A percentile compares a stretch with the other conserved stretches of the same genome.
Evolutionary conservation across 1,284 basidiomycete genomes (phyloP).

Genomic region (Naganishia cerealis): DNA sequence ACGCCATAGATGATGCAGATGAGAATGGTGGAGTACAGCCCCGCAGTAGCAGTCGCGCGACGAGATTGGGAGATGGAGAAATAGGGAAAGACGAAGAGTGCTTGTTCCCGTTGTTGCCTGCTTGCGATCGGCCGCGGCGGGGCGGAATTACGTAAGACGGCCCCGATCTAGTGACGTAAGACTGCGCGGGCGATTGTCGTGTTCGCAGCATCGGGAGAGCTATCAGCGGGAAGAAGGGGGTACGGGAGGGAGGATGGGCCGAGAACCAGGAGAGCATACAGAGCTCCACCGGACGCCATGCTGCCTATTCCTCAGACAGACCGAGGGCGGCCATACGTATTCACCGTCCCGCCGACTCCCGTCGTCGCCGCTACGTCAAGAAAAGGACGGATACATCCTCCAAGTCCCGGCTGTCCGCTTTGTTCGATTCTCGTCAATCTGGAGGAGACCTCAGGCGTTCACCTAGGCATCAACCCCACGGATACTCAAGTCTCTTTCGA

Average conservation of each 20-base stretch:
- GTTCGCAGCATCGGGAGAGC: too few species aligned
- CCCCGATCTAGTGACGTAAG: too few species aligned
- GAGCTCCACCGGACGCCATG: not conserved
- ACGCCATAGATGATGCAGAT: not conserved
- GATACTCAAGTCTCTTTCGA: not conserved
- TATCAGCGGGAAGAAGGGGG: too few species aligned
- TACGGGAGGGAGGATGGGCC: too few species aligned
- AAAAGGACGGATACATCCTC: not conserved
- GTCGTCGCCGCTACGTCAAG: not conserved
- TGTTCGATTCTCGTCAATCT: slow-evolving; percentile 26
- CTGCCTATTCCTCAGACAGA: not conserved
- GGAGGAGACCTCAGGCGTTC: not conserved
- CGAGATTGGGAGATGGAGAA: too few species aligned
- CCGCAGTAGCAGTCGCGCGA: too few species aligned
- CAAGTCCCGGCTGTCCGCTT: slow-evolving; percentile 5
- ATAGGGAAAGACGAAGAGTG: too few species aligned
- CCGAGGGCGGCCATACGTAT: not conserved
- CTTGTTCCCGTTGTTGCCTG: too few species aligned
- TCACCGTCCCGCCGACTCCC: not conserved
- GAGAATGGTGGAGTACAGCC: too few species aligned
- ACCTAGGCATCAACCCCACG: not conserved
- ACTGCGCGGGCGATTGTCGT: too few species aligned
- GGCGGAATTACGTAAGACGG: slow-evolving; percentile 1
- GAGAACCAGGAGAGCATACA: not conserved
- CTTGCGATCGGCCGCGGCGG: not conserved